These are phyloP conservation scores for Jaltomata sinuosa DNA, from an alignment of 257 asterid genomes.

Conservation along the genomic window DNA sequence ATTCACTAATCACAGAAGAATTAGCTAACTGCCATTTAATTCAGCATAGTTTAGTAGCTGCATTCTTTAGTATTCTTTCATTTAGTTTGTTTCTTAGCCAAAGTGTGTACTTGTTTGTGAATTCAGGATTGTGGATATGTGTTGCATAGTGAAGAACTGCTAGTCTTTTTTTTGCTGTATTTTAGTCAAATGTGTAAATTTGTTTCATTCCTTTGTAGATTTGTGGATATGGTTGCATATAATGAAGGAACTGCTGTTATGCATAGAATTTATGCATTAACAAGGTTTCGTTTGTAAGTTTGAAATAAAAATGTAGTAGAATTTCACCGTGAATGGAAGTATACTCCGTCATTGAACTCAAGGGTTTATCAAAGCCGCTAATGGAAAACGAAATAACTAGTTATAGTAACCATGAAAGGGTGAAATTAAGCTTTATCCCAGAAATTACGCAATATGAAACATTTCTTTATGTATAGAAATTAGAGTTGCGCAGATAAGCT, in stretches of 20 bases:
- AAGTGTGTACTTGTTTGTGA: background rate
- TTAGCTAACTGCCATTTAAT: background rate
- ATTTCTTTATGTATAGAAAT: background rate
- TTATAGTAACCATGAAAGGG: no score
- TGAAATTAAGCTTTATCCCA: background rate
- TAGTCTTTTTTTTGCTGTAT: background rate
- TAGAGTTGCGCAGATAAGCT: no score
- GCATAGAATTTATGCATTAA: background rate
- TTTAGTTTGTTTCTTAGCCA: background rate
- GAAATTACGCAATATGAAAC: background rate
- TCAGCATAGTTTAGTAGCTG: background rate
- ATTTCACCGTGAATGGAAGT: no score
- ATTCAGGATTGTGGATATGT: background rate
- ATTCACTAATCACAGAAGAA: background rate
- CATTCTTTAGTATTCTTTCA: background rate
- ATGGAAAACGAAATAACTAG: no score
- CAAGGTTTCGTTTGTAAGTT: background rate
- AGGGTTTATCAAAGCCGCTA: background rate
- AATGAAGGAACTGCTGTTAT: background rate
- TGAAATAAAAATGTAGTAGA: background rate
- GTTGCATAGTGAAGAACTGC: background rate
- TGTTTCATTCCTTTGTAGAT: background rate
- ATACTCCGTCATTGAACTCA: no score
- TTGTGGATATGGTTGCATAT: background rate
- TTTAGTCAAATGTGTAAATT: background rate